Evolutionary conservation across 2,329 filamentous ascomycete species (phyloP).

Genomic region (Diplodia seriata): DNA sequence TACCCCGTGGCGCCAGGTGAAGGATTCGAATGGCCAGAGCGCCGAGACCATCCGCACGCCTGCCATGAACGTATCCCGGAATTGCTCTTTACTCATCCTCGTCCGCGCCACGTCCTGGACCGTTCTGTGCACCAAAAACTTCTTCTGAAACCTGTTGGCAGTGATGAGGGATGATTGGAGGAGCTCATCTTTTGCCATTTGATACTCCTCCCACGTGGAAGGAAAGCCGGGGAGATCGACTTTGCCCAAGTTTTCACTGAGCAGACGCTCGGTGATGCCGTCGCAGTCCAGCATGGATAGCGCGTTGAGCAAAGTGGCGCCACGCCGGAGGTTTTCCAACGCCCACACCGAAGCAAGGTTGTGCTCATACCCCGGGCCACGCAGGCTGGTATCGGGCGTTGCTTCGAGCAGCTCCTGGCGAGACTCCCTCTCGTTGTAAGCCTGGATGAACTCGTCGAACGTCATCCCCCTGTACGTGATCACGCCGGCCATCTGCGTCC

Average conservation of each 20-base stretch:
- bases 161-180: conserved; percentile 30
- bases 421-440: conserved; percentile 29
- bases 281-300: conserved; percentile 36
- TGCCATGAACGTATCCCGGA: background rate
- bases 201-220: conserved; percentile 12
- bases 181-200: conserved; percentile 31
- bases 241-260: background rate
- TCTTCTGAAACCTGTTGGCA: background rate
- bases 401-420: background rate
- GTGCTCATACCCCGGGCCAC: conserved; percentile 10
- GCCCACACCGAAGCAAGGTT: conserved; percentile 34
- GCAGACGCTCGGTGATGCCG: conserved; percentile 33
- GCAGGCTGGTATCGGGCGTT: background rate
- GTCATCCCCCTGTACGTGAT: conserved; percentile 33
- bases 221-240: conserved; percentile 24
- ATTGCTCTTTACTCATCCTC: background rate
- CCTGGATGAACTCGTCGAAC: conserved; percentile 33
- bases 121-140: background rate
- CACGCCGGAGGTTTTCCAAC: conserved; percentile 33
- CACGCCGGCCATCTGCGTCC: conserved; percentile 37
- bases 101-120: conserved; percentile 2
- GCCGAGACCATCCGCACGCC: conserved; percentile 33
- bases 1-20: conserved; percentile 35
- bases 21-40: conserved; percentile 35
- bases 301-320: conserved; percentile 31